phyloP scores from a whole-genome alignment of 1,284 basidiomycete species.

The Fomitiporia mediterranea region DNA sequence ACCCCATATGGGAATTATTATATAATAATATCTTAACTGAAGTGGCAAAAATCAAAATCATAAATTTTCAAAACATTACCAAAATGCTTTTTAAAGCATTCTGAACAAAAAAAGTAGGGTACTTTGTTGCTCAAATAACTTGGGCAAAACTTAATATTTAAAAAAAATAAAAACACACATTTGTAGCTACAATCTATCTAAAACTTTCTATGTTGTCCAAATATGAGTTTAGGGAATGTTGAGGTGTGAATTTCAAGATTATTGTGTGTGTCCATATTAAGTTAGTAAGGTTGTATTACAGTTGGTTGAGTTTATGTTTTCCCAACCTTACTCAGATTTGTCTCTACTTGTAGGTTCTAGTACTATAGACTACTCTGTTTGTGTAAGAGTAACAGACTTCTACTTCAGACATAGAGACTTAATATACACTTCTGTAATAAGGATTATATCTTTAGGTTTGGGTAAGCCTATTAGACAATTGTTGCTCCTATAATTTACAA shows the following conservation, averaged over 20 bases:
- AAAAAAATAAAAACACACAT: background rate
- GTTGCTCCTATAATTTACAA: too few relatives aligned
- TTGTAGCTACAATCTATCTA: background rate
- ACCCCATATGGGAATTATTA: too few relatives aligned
- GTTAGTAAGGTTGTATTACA: background rate
- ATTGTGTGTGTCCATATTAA: background rate
- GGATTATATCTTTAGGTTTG: too few relatives aligned
- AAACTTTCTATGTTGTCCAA: background rate
- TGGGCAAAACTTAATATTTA: background rate
- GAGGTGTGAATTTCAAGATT: background rate
- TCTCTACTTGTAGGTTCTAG: too few relatives aligned
- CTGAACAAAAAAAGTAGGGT: background rate
- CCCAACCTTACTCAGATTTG: conserved; percentile 22
- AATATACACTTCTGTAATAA: too few relatives aligned
- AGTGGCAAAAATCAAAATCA: background rate
- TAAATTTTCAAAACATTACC: background rate
- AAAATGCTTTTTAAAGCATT: background rate
- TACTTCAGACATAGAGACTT: too few relatives aligned
- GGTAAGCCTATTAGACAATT: too few relatives aligned
- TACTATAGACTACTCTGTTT: too few relatives aligned
- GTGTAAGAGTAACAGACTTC: too few relatives aligned
- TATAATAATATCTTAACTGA: background rate
- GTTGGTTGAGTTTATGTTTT: conserved; percentile 18
- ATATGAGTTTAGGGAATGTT: background rate
- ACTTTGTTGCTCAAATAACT: background rate